Percentiles rank a stretch among this genome's conserved stretches.
Conservation (phyloP, 495 filamentous ascomycete species). For the Lophiotrema nucula region DNA sequence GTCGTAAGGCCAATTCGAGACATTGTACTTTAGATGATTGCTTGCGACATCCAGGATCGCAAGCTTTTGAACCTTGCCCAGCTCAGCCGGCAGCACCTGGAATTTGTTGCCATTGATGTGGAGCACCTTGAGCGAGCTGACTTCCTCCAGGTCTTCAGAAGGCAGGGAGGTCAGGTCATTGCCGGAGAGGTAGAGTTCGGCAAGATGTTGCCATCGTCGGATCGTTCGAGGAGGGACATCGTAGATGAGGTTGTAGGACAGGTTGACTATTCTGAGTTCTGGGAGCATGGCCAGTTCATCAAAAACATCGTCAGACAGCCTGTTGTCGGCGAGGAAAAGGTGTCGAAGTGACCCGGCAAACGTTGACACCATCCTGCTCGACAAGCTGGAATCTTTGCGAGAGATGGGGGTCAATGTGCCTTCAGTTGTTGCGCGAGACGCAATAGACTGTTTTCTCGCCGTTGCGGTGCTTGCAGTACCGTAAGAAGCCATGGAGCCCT, state of each 20-base stretch:
- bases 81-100: conserved; percentile 90
- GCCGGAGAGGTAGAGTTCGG: conserved; percentile 91
- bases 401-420: conserved; percentile 57
- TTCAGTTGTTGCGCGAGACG: conserved; percentile 65
- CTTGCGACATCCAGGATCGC: conserved; percentile 90
- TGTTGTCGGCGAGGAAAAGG: conserved; percentile 88
- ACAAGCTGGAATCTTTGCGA: conserved; percentile 86
- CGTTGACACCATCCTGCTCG: conserved; percentile 70
- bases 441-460: conserved; percentile 78
- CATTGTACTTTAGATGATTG: conserved; percentile 98
- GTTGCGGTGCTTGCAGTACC: conserved; percentile 52
- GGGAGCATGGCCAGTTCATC: conserved; percentile 80
- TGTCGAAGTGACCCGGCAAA: conserved; percentile 82
- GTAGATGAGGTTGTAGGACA: conserved; percentile 91
- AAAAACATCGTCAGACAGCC: conserved; percentile 89
- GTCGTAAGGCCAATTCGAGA: conserved; percentile 98
- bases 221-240: conserved; percentile 88
- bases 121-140: conserved; percentile 78
- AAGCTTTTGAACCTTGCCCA: conserved; percentile 88
- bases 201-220: conserved; percentile 79
- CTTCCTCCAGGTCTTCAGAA: conserved; percentile 90
- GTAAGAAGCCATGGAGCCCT: conserved; percentile 78
- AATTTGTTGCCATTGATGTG: conserved; percentile 98
- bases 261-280: conserved; percentile 84
- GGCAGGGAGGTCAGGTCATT: conserved; percentile 90